These are phyloP conservation scores for Garcia nutans DNA, from an alignment of 345 rosid genomes.

Conservation along the genomic window DNA sequence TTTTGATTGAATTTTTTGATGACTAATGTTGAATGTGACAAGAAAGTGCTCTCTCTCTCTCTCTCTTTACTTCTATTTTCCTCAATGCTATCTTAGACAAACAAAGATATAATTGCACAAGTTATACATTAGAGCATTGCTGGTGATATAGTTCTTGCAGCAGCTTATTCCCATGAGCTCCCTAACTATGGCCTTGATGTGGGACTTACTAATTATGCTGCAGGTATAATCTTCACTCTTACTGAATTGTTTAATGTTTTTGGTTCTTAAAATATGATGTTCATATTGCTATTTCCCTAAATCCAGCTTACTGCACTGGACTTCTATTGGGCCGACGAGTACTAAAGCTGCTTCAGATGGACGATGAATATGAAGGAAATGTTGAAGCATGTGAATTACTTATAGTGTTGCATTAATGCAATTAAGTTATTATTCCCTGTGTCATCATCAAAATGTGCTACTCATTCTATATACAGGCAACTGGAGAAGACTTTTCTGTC, in stretches of 20 bases:
- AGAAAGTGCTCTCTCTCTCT: too few species aligned
- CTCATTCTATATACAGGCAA: constrained; percentile 44
- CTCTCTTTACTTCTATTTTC: background rate
- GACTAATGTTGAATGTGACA: too few species aligned
- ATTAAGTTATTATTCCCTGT: too few species aligned
- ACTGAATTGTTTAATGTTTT: background rate
- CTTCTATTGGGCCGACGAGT: constrained; percentile 77
- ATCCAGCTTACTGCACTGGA: constrained; percentile 66
- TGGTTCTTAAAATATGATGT: background rate
- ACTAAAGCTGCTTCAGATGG: constrained; percentile 64
- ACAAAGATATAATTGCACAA: constrained; percentile 64
- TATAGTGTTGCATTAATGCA: background rate
- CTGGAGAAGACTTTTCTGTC: constrained; percentile 71
- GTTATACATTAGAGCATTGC: constrained; percentile 49
- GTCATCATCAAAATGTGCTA: background rate
- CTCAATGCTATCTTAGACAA: constrained; percentile 48
- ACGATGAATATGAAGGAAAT: constrained; percentile 63
- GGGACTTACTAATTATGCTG: constrained; percentile 72
- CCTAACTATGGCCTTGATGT: constrained; percentile 64
- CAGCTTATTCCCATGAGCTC: constrained; percentile 67
- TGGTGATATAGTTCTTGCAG: constrained; percentile 61
- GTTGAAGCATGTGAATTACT: constrained; percentile 46
- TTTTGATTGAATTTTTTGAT: too few species aligned
- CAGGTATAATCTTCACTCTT: constrained; percentile 41
- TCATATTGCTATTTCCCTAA: background rate